Conservation (phyloP, 2,329 filamentous ascomycete species). For the Hypoxylon rubiginosum region DNA sequence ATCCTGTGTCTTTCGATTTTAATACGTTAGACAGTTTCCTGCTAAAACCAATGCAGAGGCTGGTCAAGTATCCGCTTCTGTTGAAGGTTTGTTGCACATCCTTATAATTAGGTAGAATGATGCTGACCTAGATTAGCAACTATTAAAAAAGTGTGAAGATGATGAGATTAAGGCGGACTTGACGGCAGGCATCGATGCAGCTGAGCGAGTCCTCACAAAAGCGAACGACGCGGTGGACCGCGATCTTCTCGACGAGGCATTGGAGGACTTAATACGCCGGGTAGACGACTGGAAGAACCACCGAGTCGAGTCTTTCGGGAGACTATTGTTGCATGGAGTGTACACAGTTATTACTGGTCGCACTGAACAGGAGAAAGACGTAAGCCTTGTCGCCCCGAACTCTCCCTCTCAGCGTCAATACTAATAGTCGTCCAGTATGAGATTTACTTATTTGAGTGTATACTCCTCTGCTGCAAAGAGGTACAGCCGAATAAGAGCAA, state of each 20-base stretch:
- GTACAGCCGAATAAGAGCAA: constrained; percentile 85
- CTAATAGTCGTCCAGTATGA: constrained; percentile 76
- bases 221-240: constrained; percentile 93
- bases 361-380: constrained; percentile 92
- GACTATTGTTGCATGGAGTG: constrained; percentile 87
- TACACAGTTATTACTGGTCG: constrained; percentile 92
- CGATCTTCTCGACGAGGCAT: constrained; percentile 84
- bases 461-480: constrained; percentile 97
- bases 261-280: constrained; percentile 82
- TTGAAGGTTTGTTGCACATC: constrained; percentile 73
- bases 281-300: constrained; percentile 99
- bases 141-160: constrained; percentile 84
- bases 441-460: constrained; percentile 96
- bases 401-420: constrained; percentile 29
- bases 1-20: constrained; percentile 85
- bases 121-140: constrained; percentile 70
- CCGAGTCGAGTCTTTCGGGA: constrained; percentile 89
- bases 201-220: constrained; percentile 83
- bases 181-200: constrained; percentile 80
- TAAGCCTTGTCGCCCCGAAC: constrained; percentile 57
- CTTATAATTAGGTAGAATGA: neutral
- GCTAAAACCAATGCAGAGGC: constrained; percentile 94
- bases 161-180: constrained; percentile 80
- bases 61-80: constrained; percentile 94
- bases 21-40: constrained; percentile 92